Percentiles rank a stretch among this genome's conserved stretches.
Evolutionary conservation across 768 basidiomycete genomes (phyloP).

Genomic region (Russula vinacea): DNA sequence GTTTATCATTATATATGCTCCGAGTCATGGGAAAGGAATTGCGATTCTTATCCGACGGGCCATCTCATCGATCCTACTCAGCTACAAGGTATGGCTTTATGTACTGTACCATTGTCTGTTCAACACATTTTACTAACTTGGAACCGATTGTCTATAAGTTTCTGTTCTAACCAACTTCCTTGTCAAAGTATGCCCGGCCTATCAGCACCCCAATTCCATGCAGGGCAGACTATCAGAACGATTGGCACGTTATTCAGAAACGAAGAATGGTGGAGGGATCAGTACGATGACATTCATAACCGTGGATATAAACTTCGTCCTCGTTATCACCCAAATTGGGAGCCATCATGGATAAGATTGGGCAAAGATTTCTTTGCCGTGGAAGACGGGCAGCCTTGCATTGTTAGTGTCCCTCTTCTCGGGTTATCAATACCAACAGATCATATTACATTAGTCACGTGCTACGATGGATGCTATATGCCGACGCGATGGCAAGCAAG

Average conservation of each 20-base stretch:
- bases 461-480: conserved; percentile 29
- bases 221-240: neutral
- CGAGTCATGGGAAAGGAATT: neutral
- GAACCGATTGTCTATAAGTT: neutral
- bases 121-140: too few relatives aligned
- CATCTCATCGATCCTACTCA: too few relatives aligned
- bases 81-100: neutral
- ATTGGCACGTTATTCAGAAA: conserved; percentile 9
- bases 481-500: conserved; percentile 22
- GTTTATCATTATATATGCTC: neutral
- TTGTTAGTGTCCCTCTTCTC: neutral
- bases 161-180: neutral
- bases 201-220: too few relatives aligned
- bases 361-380: conserved; percentile 9
- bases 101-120: neutral
- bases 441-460: conserved; percentile 3
- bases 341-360: conserved; percentile 17
- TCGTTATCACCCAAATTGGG: conserved; percentile 23
- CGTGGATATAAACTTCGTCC: conserved; percentile 25
- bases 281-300: neutral
- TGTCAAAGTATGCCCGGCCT: neutral
- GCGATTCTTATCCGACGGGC: neutral
- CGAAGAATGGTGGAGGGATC: conserved; percentile 26
- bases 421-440: neutral
- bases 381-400: conserved; percentile 18